A percentile compares a stretch with the other conserved stretches of the same genome.
Conservation (phyloP, 495 filamentous ascomycete species). For the Aspergillus homomorphus region DNA sequence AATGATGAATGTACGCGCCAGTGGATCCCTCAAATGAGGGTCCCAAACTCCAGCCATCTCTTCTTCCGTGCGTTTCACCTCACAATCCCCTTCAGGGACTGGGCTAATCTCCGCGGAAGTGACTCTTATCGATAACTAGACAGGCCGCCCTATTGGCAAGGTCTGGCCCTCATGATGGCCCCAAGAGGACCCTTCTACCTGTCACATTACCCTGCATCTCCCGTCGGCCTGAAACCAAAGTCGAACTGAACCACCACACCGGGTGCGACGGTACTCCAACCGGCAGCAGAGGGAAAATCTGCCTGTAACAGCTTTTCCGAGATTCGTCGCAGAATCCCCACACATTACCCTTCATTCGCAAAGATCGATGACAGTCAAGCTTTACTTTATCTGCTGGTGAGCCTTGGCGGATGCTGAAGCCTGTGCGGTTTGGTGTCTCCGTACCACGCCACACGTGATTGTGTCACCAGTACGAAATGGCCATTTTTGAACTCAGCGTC, state of each 20-base stretch:
- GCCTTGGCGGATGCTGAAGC: neutral
- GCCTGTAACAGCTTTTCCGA: neutral
- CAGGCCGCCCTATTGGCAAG: neutral
- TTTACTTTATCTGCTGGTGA: neutral
- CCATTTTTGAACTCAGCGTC: too few relatives aligned
- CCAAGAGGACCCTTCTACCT: neutral
- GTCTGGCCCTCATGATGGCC: neutral
- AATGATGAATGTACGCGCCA: too few relatives aligned
- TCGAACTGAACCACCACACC: neutral
- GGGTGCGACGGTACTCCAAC: neutral
- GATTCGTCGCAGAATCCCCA: neutral
- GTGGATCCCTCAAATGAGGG: neutral
- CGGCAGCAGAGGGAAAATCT: neutral
- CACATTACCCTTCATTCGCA: neutral
- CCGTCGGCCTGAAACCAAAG: neutral
- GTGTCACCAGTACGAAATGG: too few relatives aligned
- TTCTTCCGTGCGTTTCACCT: neutral
- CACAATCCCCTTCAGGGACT: neutral
- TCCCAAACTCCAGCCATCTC: neutral
- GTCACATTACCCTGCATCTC: neutral
- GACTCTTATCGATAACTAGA: neutral
- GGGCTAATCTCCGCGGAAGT: neutral
- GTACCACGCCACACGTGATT: too few relatives aligned
- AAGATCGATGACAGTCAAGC: neutral
- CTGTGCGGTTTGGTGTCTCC: neutral